Conservation (phyloP, 345 rosid genomes). For the Noccaea bulbosa region DNA sequence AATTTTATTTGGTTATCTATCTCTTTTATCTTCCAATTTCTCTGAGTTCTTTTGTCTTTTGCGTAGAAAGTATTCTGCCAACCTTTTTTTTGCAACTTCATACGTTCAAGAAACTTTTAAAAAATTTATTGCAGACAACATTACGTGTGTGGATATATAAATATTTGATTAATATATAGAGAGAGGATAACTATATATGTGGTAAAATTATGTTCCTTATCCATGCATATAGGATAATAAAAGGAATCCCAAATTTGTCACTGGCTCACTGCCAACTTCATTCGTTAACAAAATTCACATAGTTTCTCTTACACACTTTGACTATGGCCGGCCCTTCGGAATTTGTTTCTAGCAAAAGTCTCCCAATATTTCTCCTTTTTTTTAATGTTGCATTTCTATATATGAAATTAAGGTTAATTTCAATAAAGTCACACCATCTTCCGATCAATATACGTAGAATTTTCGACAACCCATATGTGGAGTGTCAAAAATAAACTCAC, state of each 20-base stretch:
- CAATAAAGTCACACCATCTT: conserved; percentile 34
- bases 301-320: conserved; percentile 31
- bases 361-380: neutral
- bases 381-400: conserved; percentile 8
- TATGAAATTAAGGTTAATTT: neutral
- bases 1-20: conserved; percentile 25
- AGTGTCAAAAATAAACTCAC: conserved; percentile 19
- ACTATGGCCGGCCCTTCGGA: conserved; percentile 12
- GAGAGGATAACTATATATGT: neutral
- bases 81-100: conserved; percentile 1
- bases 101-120: neutral
- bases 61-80: conserved; percentile 6
- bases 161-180: neutral
- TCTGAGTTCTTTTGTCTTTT: neutral
- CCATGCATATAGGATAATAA: neutral
- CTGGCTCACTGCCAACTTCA: conserved; percentile 29
- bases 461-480: conserved; percentile 19
- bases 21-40: conserved; percentile 14
- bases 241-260: neutral
- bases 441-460: conserved; percentile 29
- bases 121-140: neutral
- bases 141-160: neutral
- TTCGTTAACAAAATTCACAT: conserved; percentile 13
- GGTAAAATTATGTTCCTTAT: conserved; percentile 24
- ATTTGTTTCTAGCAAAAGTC: conserved; percentile 10